Evolutionary conservation across 768 basidiomycete genomes (phyloP).

Genomic region (Ramaria sp.): DNA sequence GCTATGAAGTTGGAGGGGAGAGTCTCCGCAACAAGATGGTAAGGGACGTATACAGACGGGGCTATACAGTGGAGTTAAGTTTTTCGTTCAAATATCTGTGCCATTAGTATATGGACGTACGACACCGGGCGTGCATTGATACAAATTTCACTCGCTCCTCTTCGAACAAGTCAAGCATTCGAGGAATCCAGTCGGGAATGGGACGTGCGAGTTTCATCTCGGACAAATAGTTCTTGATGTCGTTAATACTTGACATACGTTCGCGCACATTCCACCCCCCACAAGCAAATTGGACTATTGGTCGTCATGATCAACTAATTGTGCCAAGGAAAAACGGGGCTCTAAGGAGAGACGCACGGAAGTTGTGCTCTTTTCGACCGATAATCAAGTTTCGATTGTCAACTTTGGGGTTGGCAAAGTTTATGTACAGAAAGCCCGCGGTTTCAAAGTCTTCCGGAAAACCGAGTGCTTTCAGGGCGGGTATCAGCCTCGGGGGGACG

Average conservation of each 20-base stretch:
- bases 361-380: neutral
- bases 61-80: neutral
- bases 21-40: neutral
- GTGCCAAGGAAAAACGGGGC: neutral
- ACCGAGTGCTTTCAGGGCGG: neutral
- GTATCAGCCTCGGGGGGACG: slow-evolving; percentile 5
- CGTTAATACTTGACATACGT: neutral
- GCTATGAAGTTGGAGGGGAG: slow-evolving; percentile 9
- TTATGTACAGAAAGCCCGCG: neutral
- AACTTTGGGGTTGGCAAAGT: neutral
- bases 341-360: neutral
- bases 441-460: neutral
- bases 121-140: neutral
- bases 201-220: neutral
- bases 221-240: neutral
- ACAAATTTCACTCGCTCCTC: neutral
- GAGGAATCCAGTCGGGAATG: neutral
- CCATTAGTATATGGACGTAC: neutral
- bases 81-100: neutral
- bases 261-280: slow-evolving; percentile 2
- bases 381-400: neutral
- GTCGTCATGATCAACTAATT: too few relatives aligned
- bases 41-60: slow-evolving; percentile 1
- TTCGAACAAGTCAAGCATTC: slow-evolving; percentile 1
- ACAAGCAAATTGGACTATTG: slow-evolving; percentile 1